Evolutionary conservation across 73 alveolate species (phyloP).

Genomic region (Paramecium tetraurelia): DNA sequence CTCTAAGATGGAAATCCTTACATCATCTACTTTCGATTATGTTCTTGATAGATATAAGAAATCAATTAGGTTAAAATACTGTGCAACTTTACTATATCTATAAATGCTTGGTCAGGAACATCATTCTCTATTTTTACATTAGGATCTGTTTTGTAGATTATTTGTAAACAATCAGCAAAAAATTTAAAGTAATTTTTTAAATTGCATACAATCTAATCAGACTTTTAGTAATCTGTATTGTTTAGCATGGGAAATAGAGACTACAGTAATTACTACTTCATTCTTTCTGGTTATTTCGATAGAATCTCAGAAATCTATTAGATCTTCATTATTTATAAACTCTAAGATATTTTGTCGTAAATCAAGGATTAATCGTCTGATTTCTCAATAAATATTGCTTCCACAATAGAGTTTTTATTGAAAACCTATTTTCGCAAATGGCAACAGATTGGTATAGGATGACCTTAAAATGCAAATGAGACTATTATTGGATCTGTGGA

Average conservation of each 20-base stretch:
- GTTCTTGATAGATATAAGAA: neutral
- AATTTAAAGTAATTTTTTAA: neutral
- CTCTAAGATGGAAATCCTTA: neutral
- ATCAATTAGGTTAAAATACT: neutral
- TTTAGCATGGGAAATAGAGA: neutral
- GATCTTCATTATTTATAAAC: neutral
- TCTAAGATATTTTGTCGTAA: neutral
- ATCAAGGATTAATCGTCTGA: neutral
- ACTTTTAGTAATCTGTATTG: neutral
- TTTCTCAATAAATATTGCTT: neutral
- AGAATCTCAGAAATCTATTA: neutral
- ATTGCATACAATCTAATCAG: neutral
- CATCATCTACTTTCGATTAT: neutral
- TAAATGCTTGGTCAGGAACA: neutral
- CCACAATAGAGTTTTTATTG: neutral
- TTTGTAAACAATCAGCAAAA: neutral
- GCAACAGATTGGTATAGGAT: neutral
- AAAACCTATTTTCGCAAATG: neutral
- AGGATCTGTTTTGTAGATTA: neutral
- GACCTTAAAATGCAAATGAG: conserved; percentile 1
- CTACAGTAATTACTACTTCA: neutral
- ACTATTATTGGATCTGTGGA: neutral
- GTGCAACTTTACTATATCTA: conserved; percentile 14
- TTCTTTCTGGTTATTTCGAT: neutral
- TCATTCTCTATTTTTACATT: neutral